These are phyloP conservation scores for Mycena chlorophos DNA, from an alignment of 768 basidiomycete species.

Conservation along the genomic window DNA sequence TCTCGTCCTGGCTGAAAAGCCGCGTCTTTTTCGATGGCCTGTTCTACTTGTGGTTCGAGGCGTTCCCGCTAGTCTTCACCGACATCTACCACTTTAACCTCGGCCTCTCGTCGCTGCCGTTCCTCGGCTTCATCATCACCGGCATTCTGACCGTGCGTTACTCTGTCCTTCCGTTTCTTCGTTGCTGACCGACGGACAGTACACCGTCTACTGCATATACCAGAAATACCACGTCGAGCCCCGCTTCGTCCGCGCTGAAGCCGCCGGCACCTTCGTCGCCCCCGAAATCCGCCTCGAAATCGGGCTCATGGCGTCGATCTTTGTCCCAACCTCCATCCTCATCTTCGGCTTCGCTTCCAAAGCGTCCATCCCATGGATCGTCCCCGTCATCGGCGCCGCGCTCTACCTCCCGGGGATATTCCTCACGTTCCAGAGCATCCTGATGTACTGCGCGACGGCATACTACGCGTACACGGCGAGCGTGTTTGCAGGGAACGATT, in stretches of 20 bases:
- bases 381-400: conserved; percentile 34
- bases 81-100: conserved; percentile 33
- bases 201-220: conserved; percentile 23
- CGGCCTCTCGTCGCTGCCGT: conserved; percentile 31
- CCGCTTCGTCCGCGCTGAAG: conserved; percentile 17
- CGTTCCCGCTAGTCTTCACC: conserved; percentile 33
- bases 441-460: conserved; percentile 33
- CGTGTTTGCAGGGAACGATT: conserved; percentile 36
- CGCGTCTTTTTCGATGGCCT: too few relatives aligned
- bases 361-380: conserved; percentile 35
- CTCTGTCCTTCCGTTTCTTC: too few relatives aligned
- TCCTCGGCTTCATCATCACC: conserved; percentile 28
- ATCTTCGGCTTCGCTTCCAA: conserved; percentile 36
- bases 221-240: conserved; percentile 26
- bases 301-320: conserved; percentile 32
- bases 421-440: conserved; percentile 31
- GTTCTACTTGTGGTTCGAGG: conserved; percentile 35
- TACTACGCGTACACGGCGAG: conserved; percentile 33
- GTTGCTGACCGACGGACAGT: conserved; percentile 12
- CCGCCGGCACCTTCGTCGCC: conserved; percentile 13
- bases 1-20: too few relatives aligned
- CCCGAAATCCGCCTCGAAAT: conserved; percentile 36
- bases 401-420: conserved; percentile 33
- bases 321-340: conserved; percentile 35
- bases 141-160: conserved; percentile 16